Evolutionary conservation across 1,139 yeast genomes (phyloP), one percentile per base, ranked within the genome.

Genomic region (Cylindricascospora bacillispora): DNA sequence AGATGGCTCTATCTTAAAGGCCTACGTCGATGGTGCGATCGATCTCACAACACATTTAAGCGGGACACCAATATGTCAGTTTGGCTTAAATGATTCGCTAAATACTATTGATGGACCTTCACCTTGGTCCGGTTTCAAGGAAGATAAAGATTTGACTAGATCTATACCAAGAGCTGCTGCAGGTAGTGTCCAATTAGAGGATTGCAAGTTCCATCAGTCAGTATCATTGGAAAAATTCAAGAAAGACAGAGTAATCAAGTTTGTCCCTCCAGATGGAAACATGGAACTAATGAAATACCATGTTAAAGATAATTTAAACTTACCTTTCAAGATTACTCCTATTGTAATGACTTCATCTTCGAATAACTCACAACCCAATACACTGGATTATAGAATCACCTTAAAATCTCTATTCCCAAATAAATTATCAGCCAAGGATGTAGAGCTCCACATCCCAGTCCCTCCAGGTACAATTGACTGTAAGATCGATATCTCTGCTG

Each of bases 261-360:
- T 83, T 44, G 65, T 77, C 9, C 94, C 94, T 4, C 94, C 97
- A 1, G 97, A 86, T 57, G 97, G 97, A 1, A 78, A 75, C 34
- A 83, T 83, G 52, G 93, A 85, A 51, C 66, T 89, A 35, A 78
- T 89, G 92, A 62, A 73, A 27, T 86, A 86, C 63, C 67, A 67
- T 33, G 66, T 70, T 32, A 64, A 54, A 2, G 70, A 72, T 43
- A 73, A 74, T 43, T 59, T 75, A 39, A 70, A 69, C 35, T 48
- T 82, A 15, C 98, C 97, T 3, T 80, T 85, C 52, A 63, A 65
- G 32, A 67, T 83, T 9, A 59, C 65, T n/a, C 79, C 92, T 1
- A 53, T 65, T 27, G 69, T 79, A 3, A 36, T 47, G 4, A 32
- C 33, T 7, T 63, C 66, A 15, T 72, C 69, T 33, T 47, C 60